These are phyloP conservation scores for Solanum pennellii DNA, from an alignment of 257 asterid species.

Conservation along the genomic window DNA sequence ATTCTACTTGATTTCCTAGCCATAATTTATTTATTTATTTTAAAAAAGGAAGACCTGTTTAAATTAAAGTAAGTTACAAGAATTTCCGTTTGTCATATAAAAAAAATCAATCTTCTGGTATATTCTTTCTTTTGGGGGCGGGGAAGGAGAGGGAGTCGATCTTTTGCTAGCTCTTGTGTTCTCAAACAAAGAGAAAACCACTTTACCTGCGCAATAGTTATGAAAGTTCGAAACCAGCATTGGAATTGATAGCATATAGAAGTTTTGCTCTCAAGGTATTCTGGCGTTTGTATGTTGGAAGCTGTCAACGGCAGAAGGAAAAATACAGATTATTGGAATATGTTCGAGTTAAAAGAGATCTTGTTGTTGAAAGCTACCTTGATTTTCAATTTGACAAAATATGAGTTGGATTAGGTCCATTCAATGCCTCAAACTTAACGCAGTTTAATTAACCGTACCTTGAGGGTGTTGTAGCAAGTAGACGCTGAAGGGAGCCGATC, in stretches of 20 bases:
- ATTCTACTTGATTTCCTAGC: not conserved
- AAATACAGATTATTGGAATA: not conserved
- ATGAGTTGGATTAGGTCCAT: not conserved
- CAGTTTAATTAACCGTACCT: constrained; percentile 30
- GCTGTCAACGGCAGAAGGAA: constrained; percentile 40
- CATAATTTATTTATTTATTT: not conserved
- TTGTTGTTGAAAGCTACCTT: not conserved
- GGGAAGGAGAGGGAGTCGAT: not conserved
- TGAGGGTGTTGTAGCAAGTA: constrained; percentile 88
- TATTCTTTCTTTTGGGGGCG: not conserved
- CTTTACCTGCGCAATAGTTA: constrained; percentile 10
- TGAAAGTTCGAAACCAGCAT: constrained; percentile 95
- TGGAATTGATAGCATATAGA: constrained; percentile 84
- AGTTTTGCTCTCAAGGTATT: constrained; percentile 82
- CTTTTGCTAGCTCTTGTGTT: not conserved
- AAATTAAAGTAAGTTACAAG: not conserved
- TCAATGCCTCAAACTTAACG: not conserved
- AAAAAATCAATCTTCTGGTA: not conserved
- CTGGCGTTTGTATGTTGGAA: constrained; percentile 84
- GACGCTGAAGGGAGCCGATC: constrained; percentile 99
- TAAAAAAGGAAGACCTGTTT: not conserved
- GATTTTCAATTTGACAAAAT: not conserved
- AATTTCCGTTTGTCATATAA: not conserved
- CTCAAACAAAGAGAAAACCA: not conserved
- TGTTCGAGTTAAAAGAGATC: not conserved